Conservation (phyloP, 106 monocot species). For the Xerophyta viscosa region DNA sequence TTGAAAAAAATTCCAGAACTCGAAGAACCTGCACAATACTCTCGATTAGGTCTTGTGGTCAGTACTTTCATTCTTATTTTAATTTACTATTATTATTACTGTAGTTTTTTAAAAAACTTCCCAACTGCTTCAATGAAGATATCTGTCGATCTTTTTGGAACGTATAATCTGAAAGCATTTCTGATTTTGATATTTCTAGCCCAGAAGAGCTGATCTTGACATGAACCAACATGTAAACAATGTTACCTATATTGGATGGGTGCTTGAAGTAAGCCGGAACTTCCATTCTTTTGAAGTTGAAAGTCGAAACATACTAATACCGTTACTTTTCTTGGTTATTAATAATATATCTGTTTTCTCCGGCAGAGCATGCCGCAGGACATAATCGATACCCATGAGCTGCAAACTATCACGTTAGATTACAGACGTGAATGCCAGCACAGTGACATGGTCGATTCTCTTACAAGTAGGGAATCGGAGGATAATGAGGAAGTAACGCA, state of each 20-base stretch:
- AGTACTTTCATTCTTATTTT: slow-evolving; percentile 8
- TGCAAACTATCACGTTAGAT: slow-evolving; percentile 90
- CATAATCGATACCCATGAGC: slow-evolving; percentile 88
- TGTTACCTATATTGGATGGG: slow-evolving; percentile 97
- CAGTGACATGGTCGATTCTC: slow-evolving; percentile 86
- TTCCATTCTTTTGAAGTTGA: no score
- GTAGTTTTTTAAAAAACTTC: no score
- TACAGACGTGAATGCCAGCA: slow-evolving; percentile 95
- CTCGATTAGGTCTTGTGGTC: slow-evolving; percentile 72
- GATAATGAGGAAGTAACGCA: slow-evolving; percentile 2
- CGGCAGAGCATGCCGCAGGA: slow-evolving; percentile 94
- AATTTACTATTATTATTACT: no score
- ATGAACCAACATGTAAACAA: slow-evolving; percentile 99
- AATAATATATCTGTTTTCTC: background rate
- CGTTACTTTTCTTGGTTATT: no score
- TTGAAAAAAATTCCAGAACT: slow-evolving; percentile 93
- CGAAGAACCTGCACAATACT: slow-evolving; percentile 66
- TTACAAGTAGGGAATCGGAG: slow-evolving; percentile 56
- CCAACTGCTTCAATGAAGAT: no score
- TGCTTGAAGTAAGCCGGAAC: slow-evolving; percentile 77
- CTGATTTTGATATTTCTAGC: slow-evolving; percentile 29
- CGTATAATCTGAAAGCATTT: background rate
- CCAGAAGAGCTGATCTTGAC: slow-evolving; percentile 97
- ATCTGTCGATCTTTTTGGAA: no score
- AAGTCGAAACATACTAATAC: no score